Evolutionary conservation across 1,139 yeast genomes (phyloP).

Genomic region (Zygoascus sp.): DNA sequence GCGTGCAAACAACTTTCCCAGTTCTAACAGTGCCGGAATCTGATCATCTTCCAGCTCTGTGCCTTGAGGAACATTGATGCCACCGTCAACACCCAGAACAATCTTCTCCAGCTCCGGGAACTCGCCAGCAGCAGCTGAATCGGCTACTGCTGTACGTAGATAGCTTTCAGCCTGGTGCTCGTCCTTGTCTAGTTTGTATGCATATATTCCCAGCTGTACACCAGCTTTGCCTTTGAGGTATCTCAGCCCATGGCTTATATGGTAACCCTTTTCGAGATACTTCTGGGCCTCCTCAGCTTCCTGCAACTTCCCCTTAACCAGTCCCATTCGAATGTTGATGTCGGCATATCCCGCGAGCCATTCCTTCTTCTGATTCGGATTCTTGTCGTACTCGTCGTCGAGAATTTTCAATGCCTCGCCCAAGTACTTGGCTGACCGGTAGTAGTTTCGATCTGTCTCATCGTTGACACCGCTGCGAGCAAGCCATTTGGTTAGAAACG

Average conservation of each 20-base stretch:
- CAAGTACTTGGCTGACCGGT: slow-evolving; percentile 23
- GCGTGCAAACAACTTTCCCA: slow-evolving; percentile 32
- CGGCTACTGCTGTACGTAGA: slow-evolving; percentile 42
- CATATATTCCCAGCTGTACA: slow-evolving; percentile 27
- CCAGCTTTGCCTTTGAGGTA: slow-evolving; percentile 29
- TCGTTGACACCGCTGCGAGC: slow-evolving; percentile 32
- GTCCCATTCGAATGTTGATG: slow-evolving; percentile 35
- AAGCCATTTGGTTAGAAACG: slow-evolving; percentile 27
- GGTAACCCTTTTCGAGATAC: slow-evolving; percentile 30
- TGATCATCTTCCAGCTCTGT: slow-evolving; percentile 16
- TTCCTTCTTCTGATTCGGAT: slow-evolving; percentile 20
- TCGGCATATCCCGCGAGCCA: slow-evolving; percentile 41
- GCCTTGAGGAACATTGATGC: slow-evolving; percentile 10
- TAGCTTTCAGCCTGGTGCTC: slow-evolving; percentile 36
- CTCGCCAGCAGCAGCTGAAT: slow-evolving; percentile 25
- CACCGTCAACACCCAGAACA: slow-evolving; percentile 10
- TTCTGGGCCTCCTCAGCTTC: slow-evolving; percentile 31
- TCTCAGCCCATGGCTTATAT: slow-evolving; percentile 33
- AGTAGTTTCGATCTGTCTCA: slow-evolving; percentile 27
- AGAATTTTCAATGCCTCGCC: slow-evolving; percentile 27
- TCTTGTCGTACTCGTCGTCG: slow-evolving; percentile 14
- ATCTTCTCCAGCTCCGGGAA: slow-evolving; percentile 10
- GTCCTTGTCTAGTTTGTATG: slow-evolving; percentile 18
- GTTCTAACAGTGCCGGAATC: slow-evolving; percentile 25
- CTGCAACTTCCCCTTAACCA: slow-evolving; percentile 29